Base-by-base conservation (phyloP, 139 green algal genomes). In the Chlamydomonas sphaeroides region DNA sequence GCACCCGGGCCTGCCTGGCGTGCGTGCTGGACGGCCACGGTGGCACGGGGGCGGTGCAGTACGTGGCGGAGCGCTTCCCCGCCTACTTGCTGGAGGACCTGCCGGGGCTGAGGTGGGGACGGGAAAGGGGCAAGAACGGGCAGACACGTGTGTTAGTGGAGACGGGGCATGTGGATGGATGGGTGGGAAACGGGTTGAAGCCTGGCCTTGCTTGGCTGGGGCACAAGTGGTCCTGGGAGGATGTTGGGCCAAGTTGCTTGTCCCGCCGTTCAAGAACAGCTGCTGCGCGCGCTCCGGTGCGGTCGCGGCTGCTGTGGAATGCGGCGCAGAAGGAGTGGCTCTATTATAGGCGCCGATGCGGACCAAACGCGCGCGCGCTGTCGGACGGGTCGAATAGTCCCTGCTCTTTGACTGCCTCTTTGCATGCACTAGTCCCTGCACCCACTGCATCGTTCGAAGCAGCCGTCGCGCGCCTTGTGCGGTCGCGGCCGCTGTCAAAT, bases 21-120 rank as follows among this genome's bases (percentile, higher is more conserved):
- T 82, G 75, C 33, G 75, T 82, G 38, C 61, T 82, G 32, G 75
- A 82, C 23, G 75, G 75, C 25, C 75, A 82, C 30, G 61, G 75
- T 0, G 75, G 75, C 21, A 72, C 42, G 25, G 75, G 62, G 11
- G 75, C 75, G 7, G 75, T 82, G 14, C 62, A 72, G 17, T 82
- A 82, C 39, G 75, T 82, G 25, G 75, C 75, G 33, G 62, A 82
- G 62, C 42, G 75, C 18, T 72, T 82, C 42, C 75, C 75, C 2
- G n/a, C 62, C 23, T 65, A 73, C 20, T 33, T 82, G 33, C 41
- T 82, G 17, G 62, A 33, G 23, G 75, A 82, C 42, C 28, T 82
- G 42, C 75, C 74, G 0, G 39, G 59, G 14, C 74, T 80, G 4
- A 80, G 74, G 74, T 80, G 20, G 23, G n/a, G 70, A 30, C 1